A percentile compares a stretch with the other conserved stretches of the same genome.
Conservation (phyloP, 1,284 basidiomycete species). For the Hymenochaete sp. region DNA sequence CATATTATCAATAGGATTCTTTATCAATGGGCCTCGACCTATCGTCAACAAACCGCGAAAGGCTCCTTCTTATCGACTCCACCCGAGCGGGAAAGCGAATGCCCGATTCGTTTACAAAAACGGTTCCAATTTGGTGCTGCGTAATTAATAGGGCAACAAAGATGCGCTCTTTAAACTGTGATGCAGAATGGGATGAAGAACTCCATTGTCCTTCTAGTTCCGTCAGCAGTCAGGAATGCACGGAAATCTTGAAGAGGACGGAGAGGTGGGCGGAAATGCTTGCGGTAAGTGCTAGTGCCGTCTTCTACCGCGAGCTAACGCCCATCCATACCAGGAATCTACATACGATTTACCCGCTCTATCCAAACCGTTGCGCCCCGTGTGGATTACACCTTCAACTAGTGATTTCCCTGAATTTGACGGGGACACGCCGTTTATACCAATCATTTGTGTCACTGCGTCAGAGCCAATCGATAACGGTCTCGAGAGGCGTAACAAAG, state of each 20-base stretch:
- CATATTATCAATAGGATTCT: slow-evolving; percentile 2
- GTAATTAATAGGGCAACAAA: slow-evolving; percentile 74
- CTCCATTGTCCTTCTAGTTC: slow-evolving; percentile 59
- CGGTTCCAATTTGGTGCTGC: slow-evolving; percentile 92
- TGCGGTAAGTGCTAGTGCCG: slow-evolving; percentile 32
- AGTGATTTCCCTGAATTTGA: slow-evolving; percentile 32
- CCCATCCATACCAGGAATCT: slow-evolving; percentile 34
- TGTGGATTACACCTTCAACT: slow-evolving; percentile 60
- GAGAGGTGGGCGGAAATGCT: slow-evolving; percentile 60
- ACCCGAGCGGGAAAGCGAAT: slow-evolving; percentile 90
- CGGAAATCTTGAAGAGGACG: slow-evolving; percentile 57
- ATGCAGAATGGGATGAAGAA: slow-evolving; percentile 38
- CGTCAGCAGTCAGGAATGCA: slow-evolving; percentile 65
- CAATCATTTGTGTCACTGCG: slow-evolving; percentile 72
- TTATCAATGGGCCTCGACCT: background rate
- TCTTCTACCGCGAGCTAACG: background rate
- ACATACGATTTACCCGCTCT: slow-evolving; percentile 44
- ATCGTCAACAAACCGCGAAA: slow-evolving; percentile 25
- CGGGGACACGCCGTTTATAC: slow-evolving; percentile 36
- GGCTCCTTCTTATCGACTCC: slow-evolving; percentile 85
- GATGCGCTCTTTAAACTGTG: slow-evolving; percentile 22
- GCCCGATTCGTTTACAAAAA: slow-evolving; percentile 92
- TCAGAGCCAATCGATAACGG: slow-evolving; percentile 57
- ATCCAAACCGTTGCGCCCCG: slow-evolving; percentile 46
- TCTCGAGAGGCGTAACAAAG: slow-evolving; percentile 46